Evolutionary conservation across 2,329 filamentous ascomycete genomes (phyloP), one percentile per base, ranked within the genome.

Genomic region (Dryadomyces quercivorus): DNA sequence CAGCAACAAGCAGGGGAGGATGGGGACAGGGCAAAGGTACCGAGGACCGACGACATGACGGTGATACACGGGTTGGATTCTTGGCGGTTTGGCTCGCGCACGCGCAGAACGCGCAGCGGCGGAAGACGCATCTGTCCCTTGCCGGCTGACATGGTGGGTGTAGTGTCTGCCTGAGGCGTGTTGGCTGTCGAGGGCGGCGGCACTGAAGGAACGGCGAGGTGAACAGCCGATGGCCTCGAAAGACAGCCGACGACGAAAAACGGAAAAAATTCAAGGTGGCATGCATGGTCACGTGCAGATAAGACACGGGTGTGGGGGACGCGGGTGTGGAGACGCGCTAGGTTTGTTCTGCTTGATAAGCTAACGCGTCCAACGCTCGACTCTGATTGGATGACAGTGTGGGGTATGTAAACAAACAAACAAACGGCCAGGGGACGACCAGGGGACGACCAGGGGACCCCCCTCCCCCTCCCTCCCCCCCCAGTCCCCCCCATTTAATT

Each of bases 21-120:
- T 13, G 40, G 44, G 20, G 9, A 12, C 7, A 13, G 26, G 26
- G 8, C 16, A 21, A 12, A 9, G 26, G 50, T 70, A 80, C 77
- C 71, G 40, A 82, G 71, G 18, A 82, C 77, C 16, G 73, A 74
- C 21, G 75, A 74, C 79, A 82, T 82, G 66, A 79, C 69, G 49
- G 67, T 64, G 51, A 80, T 65, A 63, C 79, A 82, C 6, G 77
- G 76, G 60, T 77, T 77, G 57, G 73, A 68, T 52, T 69, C 65
- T 60, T 69, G 62, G 56, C 70, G 70, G 66, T 77, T 78, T 20
- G 77, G 73, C 57, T 76, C 69, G 63, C 74, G 72, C 58, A 82
- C 76, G 58, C 77, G 77, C 53, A 82, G 72, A 40, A 64, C 64
- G 63, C 75, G 73, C 57, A 83, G 67, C 2, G 80, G 80, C 56